Evolutionary conservation across 169 alveolate species (phyloP).

Genomic region (Condylostoma magnum): DNA sequence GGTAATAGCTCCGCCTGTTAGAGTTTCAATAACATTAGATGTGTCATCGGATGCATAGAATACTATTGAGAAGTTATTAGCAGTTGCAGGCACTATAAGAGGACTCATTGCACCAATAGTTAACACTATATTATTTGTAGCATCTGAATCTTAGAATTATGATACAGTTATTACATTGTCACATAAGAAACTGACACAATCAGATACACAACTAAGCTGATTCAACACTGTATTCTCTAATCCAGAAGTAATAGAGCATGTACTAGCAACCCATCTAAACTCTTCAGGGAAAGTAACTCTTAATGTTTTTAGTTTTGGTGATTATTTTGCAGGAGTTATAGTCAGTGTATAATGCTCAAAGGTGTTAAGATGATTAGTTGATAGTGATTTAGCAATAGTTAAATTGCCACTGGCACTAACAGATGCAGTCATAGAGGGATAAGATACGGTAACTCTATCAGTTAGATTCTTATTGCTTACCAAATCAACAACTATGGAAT

Average conservation of each 20-base stretch:
- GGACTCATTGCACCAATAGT: conserved; percentile 28
- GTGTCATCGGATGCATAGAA: conserved; percentile 5
- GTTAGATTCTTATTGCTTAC: too few relatives aligned
- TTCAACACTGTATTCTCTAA: not conserved
- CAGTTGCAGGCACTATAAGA: not conserved
- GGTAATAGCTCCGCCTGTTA: not conserved
- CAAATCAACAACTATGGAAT: too few relatives aligned
- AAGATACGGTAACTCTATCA: too few relatives aligned
- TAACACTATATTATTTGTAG: not conserved
- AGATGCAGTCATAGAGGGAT: not conserved
- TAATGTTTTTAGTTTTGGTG: not conserved
- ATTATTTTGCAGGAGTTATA: conserved; percentile 11
- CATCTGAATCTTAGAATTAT: not conserved
- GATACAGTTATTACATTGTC: conserved; percentile 5
- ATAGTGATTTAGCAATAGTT: not conserved
- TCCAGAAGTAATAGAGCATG: conserved; percentile 1
- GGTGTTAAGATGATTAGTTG: conserved; percentile 7
- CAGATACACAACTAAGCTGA: conserved; percentile 11
- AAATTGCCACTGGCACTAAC: not conserved
- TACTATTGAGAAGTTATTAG: not conserved
- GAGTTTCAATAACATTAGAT: conserved; percentile 8
- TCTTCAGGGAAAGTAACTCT: conserved; percentile 19
- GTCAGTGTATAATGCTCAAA: conserved; percentile 17
- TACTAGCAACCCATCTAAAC: conserved; percentile 6
- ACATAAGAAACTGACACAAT: conserved; percentile 10